Conservation (phyloP, 2,329 filamentous ascomycete species). For the Colletotrichum chlorophyti region DNA sequence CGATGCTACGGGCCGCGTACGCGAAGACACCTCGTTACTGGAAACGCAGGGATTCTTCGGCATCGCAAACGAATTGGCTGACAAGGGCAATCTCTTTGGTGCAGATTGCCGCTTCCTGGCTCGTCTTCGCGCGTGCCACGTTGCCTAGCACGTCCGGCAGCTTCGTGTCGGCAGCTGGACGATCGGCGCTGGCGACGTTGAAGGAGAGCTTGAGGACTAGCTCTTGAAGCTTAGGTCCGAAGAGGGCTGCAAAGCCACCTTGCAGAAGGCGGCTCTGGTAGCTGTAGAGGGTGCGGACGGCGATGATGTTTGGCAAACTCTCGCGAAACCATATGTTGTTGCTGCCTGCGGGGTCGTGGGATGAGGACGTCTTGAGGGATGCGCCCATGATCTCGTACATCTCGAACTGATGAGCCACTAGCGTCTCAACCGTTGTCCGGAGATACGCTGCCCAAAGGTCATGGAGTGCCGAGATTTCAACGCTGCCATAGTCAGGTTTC, state of each 20-base stretch:
- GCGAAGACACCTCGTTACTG: slow-evolving; percentile 58
- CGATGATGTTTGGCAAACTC: slow-evolving; percentile 54
- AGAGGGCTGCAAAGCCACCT: slow-evolving; percentile 55
- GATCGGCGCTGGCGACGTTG: slow-evolving; percentile 49
- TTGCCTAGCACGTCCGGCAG: slow-evolving; percentile 54
- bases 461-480: slow-evolving; percentile 52
- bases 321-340: slow-evolving; percentile 53
- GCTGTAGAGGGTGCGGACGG: slow-evolving; percentile 58
- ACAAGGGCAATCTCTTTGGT: slow-evolving; percentile 57
- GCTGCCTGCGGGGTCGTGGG: slow-evolving; percentile 15
- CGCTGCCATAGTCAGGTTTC: slow-evolving; percentile 53
- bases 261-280: slow-evolving; percentile 60
- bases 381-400: slow-evolving; percentile 57
- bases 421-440: slow-evolving; percentile 54
- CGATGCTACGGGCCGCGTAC: slow-evolving; percentile 55
- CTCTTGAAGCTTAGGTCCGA: slow-evolving; percentile 58
- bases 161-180: slow-evolving; percentile 40
- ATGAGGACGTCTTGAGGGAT: slow-evolving; percentile 27
- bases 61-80: slow-evolving; percentile 55
- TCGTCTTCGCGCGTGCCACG: slow-evolving; percentile 50
- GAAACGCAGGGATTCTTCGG: slow-evolving; percentile 51
- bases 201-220: slow-evolving; percentile 61
- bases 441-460: slow-evolving; percentile 59
- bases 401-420: slow-evolving; percentile 60
- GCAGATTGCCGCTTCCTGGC: slow-evolving; percentile 50